Evolutionary conservation across 169 alveolate genomes (phyloP).

Genomic region (Babesia caballi): DNA sequence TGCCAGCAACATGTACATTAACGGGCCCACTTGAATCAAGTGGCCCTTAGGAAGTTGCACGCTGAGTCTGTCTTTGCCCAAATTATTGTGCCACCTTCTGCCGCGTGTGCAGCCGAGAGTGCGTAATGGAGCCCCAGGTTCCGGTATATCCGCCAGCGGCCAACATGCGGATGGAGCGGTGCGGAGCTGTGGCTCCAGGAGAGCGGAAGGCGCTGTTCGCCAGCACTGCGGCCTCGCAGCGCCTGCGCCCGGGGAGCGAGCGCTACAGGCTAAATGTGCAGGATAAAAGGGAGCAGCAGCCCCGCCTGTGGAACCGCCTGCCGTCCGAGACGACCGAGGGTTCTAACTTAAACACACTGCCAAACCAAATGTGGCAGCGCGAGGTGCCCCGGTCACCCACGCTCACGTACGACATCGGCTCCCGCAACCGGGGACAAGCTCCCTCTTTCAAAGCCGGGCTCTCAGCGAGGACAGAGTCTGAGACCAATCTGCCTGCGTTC

Average conservation of each 20-base stretch:
- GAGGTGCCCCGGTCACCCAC: too few species aligned
- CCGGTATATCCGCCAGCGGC: constrained; percentile 6
- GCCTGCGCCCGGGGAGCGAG: background rate
- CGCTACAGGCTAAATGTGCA: background rate
- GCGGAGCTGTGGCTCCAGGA: background rate
- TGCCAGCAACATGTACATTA: background rate
- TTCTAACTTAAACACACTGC: too few species aligned
- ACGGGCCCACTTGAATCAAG: background rate
- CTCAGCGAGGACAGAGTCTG: too few species aligned
- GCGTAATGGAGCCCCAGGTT: too few species aligned
- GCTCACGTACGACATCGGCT: too few species aligned
- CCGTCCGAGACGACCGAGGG: background rate
- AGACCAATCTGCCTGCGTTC: too few species aligned
- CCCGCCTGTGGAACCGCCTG: constrained; percentile 1
- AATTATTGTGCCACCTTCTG: background rate
- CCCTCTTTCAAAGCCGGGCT: too few species aligned
- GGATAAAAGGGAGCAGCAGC: background rate
- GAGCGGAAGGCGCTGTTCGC: constrained; percentile 15
- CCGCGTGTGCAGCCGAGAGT: background rate
- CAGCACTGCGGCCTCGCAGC: background rate
- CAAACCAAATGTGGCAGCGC: too few species aligned
- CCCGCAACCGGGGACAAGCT: too few species aligned
- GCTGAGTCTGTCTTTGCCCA: background rate
- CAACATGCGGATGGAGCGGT: constrained; percentile 5
- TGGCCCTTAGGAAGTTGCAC: background rate